Conservation (phyloP, 495 filamentous ascomycete genomes). For the Poronia punctata region DNA sequence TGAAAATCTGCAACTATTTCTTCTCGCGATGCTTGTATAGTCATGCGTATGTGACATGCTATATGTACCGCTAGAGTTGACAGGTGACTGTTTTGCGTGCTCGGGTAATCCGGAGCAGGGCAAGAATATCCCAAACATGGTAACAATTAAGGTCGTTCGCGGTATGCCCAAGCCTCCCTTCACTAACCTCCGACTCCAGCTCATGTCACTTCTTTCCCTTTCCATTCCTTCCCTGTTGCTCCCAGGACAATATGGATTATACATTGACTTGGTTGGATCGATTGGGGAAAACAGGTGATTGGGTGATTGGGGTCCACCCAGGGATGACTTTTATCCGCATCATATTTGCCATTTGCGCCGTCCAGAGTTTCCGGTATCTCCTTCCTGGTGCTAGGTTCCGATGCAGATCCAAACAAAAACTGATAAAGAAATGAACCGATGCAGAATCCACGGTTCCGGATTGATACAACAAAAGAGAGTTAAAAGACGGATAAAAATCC, state of each 20-base stretch:
- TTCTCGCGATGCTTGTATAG: too few relatives aligned
- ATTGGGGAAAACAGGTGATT: slow-evolving; percentile 11
- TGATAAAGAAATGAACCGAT: slow-evolving; percentile 10
- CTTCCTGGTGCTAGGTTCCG: slow-evolving; percentile 15
- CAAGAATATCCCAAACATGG: neutral
- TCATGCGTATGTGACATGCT: too few relatives aligned
- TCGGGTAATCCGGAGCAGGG: neutral
- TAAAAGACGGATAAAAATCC: neutral
- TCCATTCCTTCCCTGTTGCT: slow-evolving; percentile 2
- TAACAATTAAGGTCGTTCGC: neutral
- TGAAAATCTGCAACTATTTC: too few relatives aligned
- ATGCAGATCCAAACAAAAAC: slow-evolving; percentile 12
- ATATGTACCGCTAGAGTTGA: too few relatives aligned
- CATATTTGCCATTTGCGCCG: slow-evolving; percentile 9
- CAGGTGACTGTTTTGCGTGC: too few relatives aligned
- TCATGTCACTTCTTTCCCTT: slow-evolving; percentile 1
- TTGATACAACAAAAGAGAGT: slow-evolving; percentile 2
- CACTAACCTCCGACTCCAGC: neutral
- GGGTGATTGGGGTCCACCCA: neutral
- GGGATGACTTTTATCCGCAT: slow-evolving; percentile 7
- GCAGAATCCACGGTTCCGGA: slow-evolving; percentile 9
- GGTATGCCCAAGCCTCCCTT: neutral
- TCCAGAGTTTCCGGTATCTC: slow-evolving; percentile 23
- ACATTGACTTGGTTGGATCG: slow-evolving; percentile 11
- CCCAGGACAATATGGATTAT: slow-evolving; percentile 10